Evolutionary conservation across 2,329 filamentous ascomycete genomes (phyloP).

Genomic region (Ceratocystis cubensis): DNA sequence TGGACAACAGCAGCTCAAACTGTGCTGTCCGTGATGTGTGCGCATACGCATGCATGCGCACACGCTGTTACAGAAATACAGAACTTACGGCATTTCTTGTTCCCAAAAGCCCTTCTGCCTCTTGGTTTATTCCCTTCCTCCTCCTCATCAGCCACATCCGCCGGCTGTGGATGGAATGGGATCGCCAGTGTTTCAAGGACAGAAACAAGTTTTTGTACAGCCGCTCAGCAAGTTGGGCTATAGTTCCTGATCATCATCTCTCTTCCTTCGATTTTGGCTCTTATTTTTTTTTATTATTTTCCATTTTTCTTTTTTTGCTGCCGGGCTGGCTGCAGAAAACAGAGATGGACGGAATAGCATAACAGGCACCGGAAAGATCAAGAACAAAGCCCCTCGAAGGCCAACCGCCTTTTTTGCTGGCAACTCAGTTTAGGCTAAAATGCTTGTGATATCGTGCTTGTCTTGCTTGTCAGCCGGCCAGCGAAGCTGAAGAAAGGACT

Average conservation of each 20-base stretch:
- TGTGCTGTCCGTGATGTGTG: background rate
- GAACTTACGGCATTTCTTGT: background rate
- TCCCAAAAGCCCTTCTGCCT: background rate
- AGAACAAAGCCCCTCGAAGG: too few relatives aligned
- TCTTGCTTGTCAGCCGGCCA: too few relatives aligned
- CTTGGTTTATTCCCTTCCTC: background rate
- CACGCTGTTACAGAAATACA: background rate
- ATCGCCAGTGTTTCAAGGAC: background rate
- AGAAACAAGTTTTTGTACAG: constrained; percentile 4
- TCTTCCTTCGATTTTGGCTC: background rate
- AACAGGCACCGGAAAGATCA: too few relatives aligned
- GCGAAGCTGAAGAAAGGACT: too few relatives aligned
- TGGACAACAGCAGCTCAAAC: background rate
- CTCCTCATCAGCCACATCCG: background rate
- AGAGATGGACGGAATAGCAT: too few relatives aligned
- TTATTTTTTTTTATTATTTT: background rate
- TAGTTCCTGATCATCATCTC: background rate
- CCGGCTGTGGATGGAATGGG: background rate
- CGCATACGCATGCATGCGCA: background rate
- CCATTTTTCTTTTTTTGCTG: background rate
- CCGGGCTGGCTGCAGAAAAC: too few relatives aligned
- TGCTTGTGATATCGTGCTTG: too few relatives aligned
- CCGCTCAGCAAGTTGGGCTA: background rate
- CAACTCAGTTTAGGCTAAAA: too few relatives aligned
- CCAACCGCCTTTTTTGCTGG: too few relatives aligned